Conservation (phyloP, 2,329 filamentous ascomycete species). For the Penicillium sp. region DNA sequence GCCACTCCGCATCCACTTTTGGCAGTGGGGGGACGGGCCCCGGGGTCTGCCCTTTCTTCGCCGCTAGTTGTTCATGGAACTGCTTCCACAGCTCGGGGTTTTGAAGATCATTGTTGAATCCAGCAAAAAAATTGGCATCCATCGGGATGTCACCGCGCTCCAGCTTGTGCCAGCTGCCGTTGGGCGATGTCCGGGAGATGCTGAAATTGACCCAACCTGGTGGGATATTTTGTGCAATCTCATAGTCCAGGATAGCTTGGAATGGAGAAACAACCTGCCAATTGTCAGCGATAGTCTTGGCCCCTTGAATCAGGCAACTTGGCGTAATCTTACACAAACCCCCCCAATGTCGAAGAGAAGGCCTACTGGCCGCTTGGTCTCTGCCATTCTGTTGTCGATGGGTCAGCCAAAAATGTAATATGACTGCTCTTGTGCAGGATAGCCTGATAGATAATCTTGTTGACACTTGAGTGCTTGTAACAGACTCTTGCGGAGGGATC, state of each 20-base stretch:
- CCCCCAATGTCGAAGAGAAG: slow-evolving; percentile 95
- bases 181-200: slow-evolving; percentile 75
- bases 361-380: slow-evolving; percentile 64
- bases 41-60: slow-evolving; percentile 30
- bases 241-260: slow-evolving; percentile 90
- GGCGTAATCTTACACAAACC: slow-evolving; percentile 74
- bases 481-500: slow-evolving; percentile 17
- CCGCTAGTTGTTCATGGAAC: slow-evolving; percentile 51
- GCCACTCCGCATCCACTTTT: slow-evolving; percentile 71
- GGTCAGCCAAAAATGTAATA: too few relatives aligned
- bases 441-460: neutral
- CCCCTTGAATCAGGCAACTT: neutral
- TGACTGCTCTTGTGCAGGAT: neutral
- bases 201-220: slow-evolving; percentile 89
- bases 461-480: neutral
- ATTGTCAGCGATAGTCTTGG: slow-evolving; percentile 12
- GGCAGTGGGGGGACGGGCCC: slow-evolving; percentile 65
- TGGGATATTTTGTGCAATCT: slow-evolving; percentile 74
- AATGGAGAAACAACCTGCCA: slow-evolving; percentile 84
- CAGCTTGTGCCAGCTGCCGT: slow-evolving; percentile 84
- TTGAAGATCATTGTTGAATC: slow-evolving; percentile 75
- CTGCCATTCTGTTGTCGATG: slow-evolving; percentile 39
- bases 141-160: slow-evolving; percentile 82
- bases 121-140: slow-evolving; percentile 72
- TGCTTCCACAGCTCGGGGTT: slow-evolving; percentile 68